Evolutionary conservation across 2,329 filamentous ascomycete species (phyloP).

Genomic region (Fusarium ramigenum): DNA sequence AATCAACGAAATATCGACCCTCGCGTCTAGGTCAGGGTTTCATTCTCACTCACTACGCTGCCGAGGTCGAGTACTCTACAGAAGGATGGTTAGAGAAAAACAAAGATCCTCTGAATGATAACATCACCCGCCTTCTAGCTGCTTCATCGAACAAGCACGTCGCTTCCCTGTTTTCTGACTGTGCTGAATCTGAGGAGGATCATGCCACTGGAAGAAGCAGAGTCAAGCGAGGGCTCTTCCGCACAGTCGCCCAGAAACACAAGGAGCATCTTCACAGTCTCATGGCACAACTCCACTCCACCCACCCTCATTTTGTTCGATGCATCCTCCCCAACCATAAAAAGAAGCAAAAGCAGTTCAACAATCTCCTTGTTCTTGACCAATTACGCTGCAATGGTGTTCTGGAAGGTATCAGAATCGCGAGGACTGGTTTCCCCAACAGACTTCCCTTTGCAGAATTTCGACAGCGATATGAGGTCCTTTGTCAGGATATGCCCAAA

Average conservation of each 20-base stretch:
- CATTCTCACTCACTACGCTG: conserved; percentile 95
- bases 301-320: conserved; percentile 96
- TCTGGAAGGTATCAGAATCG: conserved; percentile 97
- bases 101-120: conserved; percentile 98
- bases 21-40: conserved; percentile 92
- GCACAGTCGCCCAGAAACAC: conserved; percentile 94
- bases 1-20: conserved; percentile 90
- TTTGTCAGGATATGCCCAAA: conserved; percentile 88
- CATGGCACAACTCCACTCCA: conserved; percentile 93
- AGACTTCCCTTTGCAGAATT: conserved; percentile 92
- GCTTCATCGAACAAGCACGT: conserved; percentile 85
- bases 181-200: conserved; percentile 82
- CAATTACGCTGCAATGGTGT: conserved; percentile 99
- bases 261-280: conserved; percentile 98
- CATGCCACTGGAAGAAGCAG: conserved; percentile 73
- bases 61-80: conserved; percentile 96
- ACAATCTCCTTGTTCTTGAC: conserved; percentile 90
- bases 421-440: conserved; percentile 96
- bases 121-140: conserved; percentile 88
- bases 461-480: conserved; percentile 92
- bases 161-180: conserved; percentile 86
- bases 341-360: conserved; percentile 93
- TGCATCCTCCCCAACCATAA: conserved; percentile 99
- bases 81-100: conserved; percentile 98
- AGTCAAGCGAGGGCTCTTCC: conserved; percentile 97